Base-by-base conservation (phyloP, 495 filamentous ascomycete genomes). In the Hypoxylon lienhwacheense region DNA sequence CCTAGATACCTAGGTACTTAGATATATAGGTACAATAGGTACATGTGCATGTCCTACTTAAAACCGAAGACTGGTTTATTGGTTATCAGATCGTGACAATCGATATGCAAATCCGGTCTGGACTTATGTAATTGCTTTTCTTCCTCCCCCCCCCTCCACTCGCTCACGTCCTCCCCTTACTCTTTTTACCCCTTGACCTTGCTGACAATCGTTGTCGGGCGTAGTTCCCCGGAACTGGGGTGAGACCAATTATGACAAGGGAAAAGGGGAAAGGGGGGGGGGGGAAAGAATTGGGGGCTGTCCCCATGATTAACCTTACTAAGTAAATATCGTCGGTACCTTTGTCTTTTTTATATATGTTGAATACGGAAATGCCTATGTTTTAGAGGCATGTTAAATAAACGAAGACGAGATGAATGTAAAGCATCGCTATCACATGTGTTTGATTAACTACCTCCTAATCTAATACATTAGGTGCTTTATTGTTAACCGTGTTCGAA, bases 191-290 rank as follows among this genome's bases (percentile, higher is more conserved):
- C 58, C 29, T 53, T 52, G 32, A 56, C 58, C 58, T 56, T 28
- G 58, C 47, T 37, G 58, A 43, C 34, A 61, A 61, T 61, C 58
- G 36, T 43, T 8, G 41, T 47, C 58, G 58, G 58, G 19, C 58
- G 53, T 43, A 43, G 52, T 55, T 61, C 58, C 58, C 58, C 58
- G 58, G 58, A 56, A 48, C 58, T 48, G 47, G 58, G 56, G 40
- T 47, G 17, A n/a, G 36, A 51, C 31, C 49, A 48, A 21, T 40
- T 46, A 25, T 19, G 45, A 37, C 49, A 54, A 55, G 56, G 56
- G 55, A 22, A 26, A 12, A n/a, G 36, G 37, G 29, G 22, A 28
- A 33, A n/a, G 16, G 45, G 31, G 31, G 22, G 14, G n/a, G 8
- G 25, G 14, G 14, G 28, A 31, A 31, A 31, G 28, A 31, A 28